These are phyloP conservation scores for Coniochaeta ligniaria DNA, from an alignment of 2,329 filamentous ascomycete species.

Conservation along the genomic window DNA sequence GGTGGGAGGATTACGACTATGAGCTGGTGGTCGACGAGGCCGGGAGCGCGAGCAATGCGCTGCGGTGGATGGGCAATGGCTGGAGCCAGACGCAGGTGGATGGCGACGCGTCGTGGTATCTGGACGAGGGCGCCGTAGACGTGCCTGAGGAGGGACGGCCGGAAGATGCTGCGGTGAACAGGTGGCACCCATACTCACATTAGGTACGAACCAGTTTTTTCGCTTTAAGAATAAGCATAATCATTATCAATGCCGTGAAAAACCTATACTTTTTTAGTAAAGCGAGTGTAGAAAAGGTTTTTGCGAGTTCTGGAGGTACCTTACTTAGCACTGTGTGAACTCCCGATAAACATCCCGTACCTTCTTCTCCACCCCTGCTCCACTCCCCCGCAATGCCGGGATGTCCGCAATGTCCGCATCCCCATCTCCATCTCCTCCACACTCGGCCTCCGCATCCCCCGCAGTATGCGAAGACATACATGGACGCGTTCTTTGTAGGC, in stretches of 20 bases:
- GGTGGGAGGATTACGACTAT: slow-evolving; percentile 30
- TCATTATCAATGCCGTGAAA: no score
- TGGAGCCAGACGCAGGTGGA: slow-evolving; percentile 26
- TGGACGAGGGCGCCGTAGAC: slow-evolving; percentile 23
- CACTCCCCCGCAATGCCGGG: no score
- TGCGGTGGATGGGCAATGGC: slow-evolving; percentile 31
- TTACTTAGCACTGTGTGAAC: no score
- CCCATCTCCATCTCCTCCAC: neutral
- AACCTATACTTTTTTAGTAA: no score
- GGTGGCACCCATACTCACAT: neutral
- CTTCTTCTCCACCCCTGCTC: no score
- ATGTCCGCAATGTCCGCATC: neutral
- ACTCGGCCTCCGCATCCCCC: neutral
- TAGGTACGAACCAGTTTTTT: neutral
- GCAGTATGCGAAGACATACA: neutral
- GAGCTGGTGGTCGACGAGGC: slow-evolving; percentile 19
- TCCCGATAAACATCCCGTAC: no score
- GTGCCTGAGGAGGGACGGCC: slow-evolving; percentile 11
- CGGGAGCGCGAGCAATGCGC: slow-evolving; percentile 20
- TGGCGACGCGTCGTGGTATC: slow-evolving; percentile 26
- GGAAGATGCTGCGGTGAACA: neutral
- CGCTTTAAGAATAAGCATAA: no score
- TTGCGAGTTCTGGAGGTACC: no score
- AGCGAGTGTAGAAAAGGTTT: no score
- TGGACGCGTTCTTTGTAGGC: neutral